Evolutionary conservation across 1,284 basidiomycete genomes (phyloP).

Genomic region (Moesziomyces sp.): DNA sequence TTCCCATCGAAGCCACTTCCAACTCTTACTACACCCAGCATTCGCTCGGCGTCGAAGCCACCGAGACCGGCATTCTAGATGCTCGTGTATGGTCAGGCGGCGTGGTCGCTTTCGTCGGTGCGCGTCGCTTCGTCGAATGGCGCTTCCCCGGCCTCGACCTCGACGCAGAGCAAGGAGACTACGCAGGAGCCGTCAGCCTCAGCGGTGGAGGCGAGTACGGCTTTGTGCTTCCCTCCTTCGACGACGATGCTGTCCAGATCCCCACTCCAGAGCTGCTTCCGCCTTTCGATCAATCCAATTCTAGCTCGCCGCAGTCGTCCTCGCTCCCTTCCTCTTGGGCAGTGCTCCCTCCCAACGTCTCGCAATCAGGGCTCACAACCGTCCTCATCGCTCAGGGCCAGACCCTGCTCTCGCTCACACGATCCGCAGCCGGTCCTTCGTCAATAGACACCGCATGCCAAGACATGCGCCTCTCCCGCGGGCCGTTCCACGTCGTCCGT

Average conservation of each 20-base stretch:
- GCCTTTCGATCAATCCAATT: constrained; percentile 14
- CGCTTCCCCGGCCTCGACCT: constrained; percentile 78
- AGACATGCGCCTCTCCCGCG: constrained; percentile 77
- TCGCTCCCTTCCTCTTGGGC: constrained; percentile 44
- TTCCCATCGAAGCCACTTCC: constrained; percentile 51
- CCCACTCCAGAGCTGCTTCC: constrained; percentile 32
- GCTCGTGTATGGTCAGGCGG: constrained; percentile 87
- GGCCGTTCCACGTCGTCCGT: constrained; percentile 86
- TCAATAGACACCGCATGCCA: constrained; percentile 44
- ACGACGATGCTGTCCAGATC: constrained; percentile 22
- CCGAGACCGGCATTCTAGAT: constrained; percentile 82
- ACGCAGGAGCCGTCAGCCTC: constrained; percentile 23
- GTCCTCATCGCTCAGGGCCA: constrained; percentile 41
- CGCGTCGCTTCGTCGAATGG: constrained; percentile 80
- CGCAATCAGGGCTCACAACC: constrained; percentile 34
- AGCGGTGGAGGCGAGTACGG: constrained; percentile 36
- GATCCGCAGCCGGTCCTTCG: constrained; percentile 35
- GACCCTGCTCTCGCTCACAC: constrained; percentile 44
- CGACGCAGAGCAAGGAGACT: constrained; percentile 35
- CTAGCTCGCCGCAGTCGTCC: constrained; percentile 4
- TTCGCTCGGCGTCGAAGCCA: constrained; percentile 84
- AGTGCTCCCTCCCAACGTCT: constrained; percentile 28
- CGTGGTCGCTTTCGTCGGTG: constrained; percentile 84
- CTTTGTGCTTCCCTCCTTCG: constrained; percentile 33
- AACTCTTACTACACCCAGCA: constrained; percentile 84